phyloP scores from a whole-genome alignment of 495 filamentous ascomycete genomes.

The Glarea lozoyensis region DNA sequence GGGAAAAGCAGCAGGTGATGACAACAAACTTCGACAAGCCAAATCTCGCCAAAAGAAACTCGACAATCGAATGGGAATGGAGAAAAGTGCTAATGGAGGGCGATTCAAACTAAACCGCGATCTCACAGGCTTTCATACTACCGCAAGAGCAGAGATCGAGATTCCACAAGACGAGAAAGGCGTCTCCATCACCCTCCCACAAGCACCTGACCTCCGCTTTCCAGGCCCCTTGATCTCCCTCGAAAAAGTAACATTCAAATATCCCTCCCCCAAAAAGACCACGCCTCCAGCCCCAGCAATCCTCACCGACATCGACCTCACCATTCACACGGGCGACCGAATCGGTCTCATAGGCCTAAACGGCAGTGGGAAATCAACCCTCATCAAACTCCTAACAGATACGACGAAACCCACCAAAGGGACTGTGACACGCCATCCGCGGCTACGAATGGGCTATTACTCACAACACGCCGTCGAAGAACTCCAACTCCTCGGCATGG shows the following conservation, averaged over 20 bases:
- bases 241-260: conserved; percentile 55
- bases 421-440: conserved; percentile 51
- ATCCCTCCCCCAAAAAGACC: conserved; percentile 25
- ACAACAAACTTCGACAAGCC: conserved; percentile 71
- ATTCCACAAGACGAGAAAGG: conserved; percentile 56
- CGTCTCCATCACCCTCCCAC: conserved; percentile 46
- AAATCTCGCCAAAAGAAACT: conserved; percentile 73
- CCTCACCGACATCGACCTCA: conserved; percentile 52
- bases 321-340: conserved; percentile 58
- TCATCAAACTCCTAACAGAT: conserved; percentile 57
- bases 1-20: conserved; percentile 63
- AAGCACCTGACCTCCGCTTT: conserved; percentile 59
- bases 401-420: conserved; percentile 38
- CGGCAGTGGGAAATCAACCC: conserved; percentile 65
- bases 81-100: conserved; percentile 58
- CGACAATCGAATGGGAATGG: conserved; percentile 67
- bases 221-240: conserved; percentile 62
- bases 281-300: conserved; percentile 21
- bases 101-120: conserved; percentile 76
- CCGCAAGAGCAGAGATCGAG: conserved; percentile 55
- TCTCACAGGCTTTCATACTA: conserved; percentile 48
- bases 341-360: conserved; percentile 63
- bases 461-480: conserved; percentile 68
- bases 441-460: conserved; percentile 62
- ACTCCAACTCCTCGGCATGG: conserved; percentile 40